Evolutionary conservation across 345 rosid genomes (phyloP), one percentile per base, ranked within the genome.

Genomic region (Iberis pinnata): DNA sequence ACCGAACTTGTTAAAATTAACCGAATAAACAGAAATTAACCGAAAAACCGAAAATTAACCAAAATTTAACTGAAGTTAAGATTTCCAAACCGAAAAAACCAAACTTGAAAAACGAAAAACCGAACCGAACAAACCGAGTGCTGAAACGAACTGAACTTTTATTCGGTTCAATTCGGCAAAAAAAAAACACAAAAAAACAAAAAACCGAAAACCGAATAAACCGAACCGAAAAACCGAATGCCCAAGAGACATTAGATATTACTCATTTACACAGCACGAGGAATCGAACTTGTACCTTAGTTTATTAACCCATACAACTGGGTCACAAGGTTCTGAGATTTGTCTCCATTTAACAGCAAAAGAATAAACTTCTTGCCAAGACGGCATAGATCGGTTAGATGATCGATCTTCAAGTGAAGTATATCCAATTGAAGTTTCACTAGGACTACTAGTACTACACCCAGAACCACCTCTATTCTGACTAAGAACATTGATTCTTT

Each of bases 261-360:
- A 49, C 10, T 19, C 12, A 60, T 16, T 41, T 14, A 15, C 7
- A 61, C 1, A 42, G 20, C 67, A 52, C 3, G 4, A 12, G 38
- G 49, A 33, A 47, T 15, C 12, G 53, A 43, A 20, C 37, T 6
- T 38, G 44, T 74, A 87, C 92, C 95, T 81, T 70, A 90, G 76
- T 70, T 81, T 87, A 80, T 90, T 79, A 60, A 90, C 79, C 98
- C 98, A 90, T 50, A 90, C 96, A 65, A 90, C 96, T 24, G 96
- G 96, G 49, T 90, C 95, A 72, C 96, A 90, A 65, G 98, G 98
- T 74, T 90, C 96, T 68, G 98, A 90, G 64, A 90, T 84, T 78
- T 90, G 98, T 68, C 98, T 84, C 98, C 98, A 90, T 78, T 72
- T 82, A 50, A 87, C 92, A 67, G 96, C 96, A 55, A 77, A 53